A percentile compares a stretch with the other conserved stretches of the same genome.
phyloP scores from a whole-genome alignment of 2,329 filamentous ascomycete genomes.

The Diaporthe sp. region DNA sequence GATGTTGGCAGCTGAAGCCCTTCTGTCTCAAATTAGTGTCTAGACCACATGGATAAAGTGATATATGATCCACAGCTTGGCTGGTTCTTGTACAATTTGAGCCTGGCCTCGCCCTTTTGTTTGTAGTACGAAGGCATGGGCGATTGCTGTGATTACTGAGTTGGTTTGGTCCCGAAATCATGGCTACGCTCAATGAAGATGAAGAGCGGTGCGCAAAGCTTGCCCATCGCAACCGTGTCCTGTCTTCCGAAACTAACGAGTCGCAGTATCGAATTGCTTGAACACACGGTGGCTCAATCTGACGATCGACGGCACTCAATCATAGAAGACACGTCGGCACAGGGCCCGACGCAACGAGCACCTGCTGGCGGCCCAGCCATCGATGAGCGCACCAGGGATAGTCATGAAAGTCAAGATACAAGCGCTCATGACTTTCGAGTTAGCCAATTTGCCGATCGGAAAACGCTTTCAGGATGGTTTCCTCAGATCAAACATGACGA shows the following conservation, averaged over 20 bases:
- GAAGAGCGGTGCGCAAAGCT: not conserved
- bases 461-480: constrained; percentile 5
- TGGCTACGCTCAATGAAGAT: not conserved
- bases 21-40: not conserved
- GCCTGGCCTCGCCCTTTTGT: not conserved
- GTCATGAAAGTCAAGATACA: not conserved
- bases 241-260: not conserved
- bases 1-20: too few species aligned
- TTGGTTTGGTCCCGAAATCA: not conserved
- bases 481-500: not conserved
- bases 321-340: too few species aligned
- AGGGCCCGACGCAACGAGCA: too few species aligned
- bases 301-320: not conserved
- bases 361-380: not conserved
- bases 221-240: not conserved
- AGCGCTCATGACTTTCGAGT: not conserved
- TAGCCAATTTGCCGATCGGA: not conserved
- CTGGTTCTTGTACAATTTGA: not conserved
- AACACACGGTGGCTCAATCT: not conserved
- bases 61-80: not conserved
- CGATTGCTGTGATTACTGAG: not conserved
- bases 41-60: not conserved
- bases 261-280: not conserved
- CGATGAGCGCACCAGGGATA: not conserved
- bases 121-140: not conserved